Evolutionary conservation across 352 stramenopile species (phyloP), one percentile per base, ranked within the genome.

Genomic region (Pythium dissotocum): DNA sequence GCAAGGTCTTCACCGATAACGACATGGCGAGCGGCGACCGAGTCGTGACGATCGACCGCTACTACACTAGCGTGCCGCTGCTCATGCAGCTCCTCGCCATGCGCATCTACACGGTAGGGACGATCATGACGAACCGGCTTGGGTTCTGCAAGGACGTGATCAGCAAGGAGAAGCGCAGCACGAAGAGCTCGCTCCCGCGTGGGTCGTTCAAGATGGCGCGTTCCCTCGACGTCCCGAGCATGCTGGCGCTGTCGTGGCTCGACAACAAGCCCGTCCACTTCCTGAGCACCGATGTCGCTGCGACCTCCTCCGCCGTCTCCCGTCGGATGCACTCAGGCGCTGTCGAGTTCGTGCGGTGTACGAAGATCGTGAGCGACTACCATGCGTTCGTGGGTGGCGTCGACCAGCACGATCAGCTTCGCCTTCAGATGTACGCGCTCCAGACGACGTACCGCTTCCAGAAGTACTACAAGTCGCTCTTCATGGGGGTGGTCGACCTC

Each of bases 211-310:
- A 12, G 26, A 69, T 77, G 6, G 57, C 56, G 2, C 49, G 63
- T 0, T 65, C 36, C 0, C 6, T 61, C 14, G 65, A 56, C 0
- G 51, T 76, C 0, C 67, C 69, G 1, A 54, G 26, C 30, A 69
- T 76, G 68, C 38, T 69, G 1, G 51, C 65, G 0, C 57, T 58
- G 16, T 62, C 57, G 5, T 77, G 71, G 75, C 67, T 68, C 54
- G 72, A 78, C 57, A 59, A 60, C 14, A 80, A 83, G 48, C 72
- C 72, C 1, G 70, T 83, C 4, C 63, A 72, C 46, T 75, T 75
- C n/a, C 60, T 79, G 2, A 63, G 58, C 13, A 73, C 69, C 9
- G 70, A 67, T 16, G 51, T 46, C 4, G 16, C 35, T 0, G 70
- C 70, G 55, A 16, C 61, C 1, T 56, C 70, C 32, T 53, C 65